Evolutionary conservation across 176 grass and related monocot genomes (phyloP).

Genomic region (Thalia dealbata): DNA sequence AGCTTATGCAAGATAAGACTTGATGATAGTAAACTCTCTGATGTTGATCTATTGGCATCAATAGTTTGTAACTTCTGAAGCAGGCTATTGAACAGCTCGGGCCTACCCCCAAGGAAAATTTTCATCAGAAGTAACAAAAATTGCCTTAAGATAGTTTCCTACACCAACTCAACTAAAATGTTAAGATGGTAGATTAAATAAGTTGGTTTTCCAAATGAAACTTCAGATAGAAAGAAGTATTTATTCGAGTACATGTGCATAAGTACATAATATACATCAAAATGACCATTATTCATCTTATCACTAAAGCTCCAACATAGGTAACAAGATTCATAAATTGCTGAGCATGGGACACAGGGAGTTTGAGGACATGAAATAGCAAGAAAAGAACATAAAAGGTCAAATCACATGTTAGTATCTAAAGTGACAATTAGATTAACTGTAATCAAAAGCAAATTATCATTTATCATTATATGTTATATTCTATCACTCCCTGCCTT

Average conservation of each 20-base stretch:
- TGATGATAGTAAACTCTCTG: constrained; percentile 35
- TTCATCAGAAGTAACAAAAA: constrained; percentile 30
- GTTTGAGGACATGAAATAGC: not conserved
- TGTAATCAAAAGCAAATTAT: not conserved
- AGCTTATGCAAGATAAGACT: constrained; percentile 36
- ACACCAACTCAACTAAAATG: not conserved
- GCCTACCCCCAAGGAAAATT: constrained; percentile 52
- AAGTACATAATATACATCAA: not conserved
- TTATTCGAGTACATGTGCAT: not conserved
- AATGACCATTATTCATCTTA: not conserved
- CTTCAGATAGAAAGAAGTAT: not conserved
- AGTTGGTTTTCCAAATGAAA: not conserved
- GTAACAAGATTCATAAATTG: not conserved
- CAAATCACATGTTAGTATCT: not conserved
- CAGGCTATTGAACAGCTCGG: constrained; percentile 72
- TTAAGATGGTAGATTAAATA: not conserved
- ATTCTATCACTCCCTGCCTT: too few relatives aligned
- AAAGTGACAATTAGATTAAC: not conserved
- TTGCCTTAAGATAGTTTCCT: constrained; percentile 1
- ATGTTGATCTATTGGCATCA: constrained; percentile 50
- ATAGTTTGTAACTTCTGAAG: constrained; percentile 60
- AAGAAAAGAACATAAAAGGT: not conserved
- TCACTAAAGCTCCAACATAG: not conserved
- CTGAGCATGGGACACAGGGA: not conserved
- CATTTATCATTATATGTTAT: not conserved